Conservation (phyloP, 176 grass and related monocot species). For the Carex kokanica region DNA sequence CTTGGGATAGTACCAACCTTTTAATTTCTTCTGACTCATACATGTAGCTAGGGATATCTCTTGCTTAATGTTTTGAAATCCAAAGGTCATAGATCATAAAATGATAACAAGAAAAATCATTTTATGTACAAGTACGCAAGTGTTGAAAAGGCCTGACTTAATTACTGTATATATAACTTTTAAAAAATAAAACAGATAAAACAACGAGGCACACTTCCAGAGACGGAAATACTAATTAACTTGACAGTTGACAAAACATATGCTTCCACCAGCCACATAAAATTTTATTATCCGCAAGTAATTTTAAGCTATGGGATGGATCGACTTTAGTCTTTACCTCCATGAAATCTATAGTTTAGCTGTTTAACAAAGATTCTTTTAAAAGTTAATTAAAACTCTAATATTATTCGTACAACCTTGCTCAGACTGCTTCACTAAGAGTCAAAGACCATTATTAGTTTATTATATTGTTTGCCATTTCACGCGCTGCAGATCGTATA, state of each 20-base stretch:
- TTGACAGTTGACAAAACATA: background rate
- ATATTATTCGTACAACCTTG: slow-evolving; percentile 8
- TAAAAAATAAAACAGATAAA: slow-evolving; percentile 17
- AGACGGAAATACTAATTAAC: background rate
- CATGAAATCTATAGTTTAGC: background rate
- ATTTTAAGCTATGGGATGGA: background rate
- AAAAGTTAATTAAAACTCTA: background rate
- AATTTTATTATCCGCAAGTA: too few relatives aligned
- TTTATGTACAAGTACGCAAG: background rate
- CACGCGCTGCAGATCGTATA: background rate
- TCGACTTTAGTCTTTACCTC: background rate
- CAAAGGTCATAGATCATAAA: background rate
- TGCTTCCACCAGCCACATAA: background rate
- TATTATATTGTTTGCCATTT: slow-evolving; percentile 11
- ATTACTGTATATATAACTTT: slow-evolving; percentile 16
- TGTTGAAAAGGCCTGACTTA: background rate
- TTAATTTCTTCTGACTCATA: background rate
- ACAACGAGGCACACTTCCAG: slow-evolving; percentile 19
- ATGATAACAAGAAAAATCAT: background rate
- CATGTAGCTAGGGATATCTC: background rate
- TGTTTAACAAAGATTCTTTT: background rate
- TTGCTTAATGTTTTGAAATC: background rate
- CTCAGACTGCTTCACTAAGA: background rate
- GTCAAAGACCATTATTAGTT: background rate
- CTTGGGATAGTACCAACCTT: background rate